phyloP scores from a whole-genome alignment of 495 filamentous ascomycete species.

The Neurospora sp. region DNA sequence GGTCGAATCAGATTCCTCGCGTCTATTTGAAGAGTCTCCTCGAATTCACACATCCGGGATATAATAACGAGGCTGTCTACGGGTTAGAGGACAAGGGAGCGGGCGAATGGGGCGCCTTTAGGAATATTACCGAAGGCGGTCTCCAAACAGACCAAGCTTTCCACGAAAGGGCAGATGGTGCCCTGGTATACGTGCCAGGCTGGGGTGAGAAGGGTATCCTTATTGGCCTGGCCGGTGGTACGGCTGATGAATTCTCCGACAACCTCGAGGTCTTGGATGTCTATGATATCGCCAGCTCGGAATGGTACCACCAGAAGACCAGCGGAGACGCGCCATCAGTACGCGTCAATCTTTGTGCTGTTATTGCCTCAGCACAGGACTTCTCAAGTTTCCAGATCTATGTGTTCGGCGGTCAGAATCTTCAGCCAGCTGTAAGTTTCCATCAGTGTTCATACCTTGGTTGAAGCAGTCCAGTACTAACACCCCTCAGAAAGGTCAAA shows the following conservation, averaged over 20 bases:
- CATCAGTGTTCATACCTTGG: neutral
- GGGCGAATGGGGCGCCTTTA: slow-evolving; percentile 44
- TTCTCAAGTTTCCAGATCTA: slow-evolving; percentile 65
- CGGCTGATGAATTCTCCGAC: slow-evolving; percentile 48
- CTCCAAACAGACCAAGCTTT: slow-evolving; percentile 54
- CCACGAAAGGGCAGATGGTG: slow-evolving; percentile 60
- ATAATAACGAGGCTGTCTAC: slow-evolving; percentile 46
- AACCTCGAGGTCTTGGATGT: slow-evolving; percentile 65
- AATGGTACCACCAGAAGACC: slow-evolving; percentile 71
- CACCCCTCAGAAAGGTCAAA: slow-evolving; percentile 27
- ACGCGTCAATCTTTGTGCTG: slow-evolving; percentile 66
- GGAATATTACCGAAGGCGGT: slow-evolving; percentile 63
- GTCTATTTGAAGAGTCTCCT: slow-evolving; percentile 62
- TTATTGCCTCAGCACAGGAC: slow-evolving; percentile 59
- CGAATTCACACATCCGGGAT: slow-evolving; percentile 65
- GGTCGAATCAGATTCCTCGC: slow-evolving; percentile 48
- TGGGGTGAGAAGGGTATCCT: slow-evolving; percentile 61
- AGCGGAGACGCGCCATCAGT: slow-evolving; percentile 50
- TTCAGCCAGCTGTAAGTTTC: slow-evolving; percentile 41
- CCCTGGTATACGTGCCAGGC: slow-evolving; percentile 60
- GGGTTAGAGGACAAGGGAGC: slow-evolving; percentile 41
- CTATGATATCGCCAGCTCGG: slow-evolving; percentile 63
- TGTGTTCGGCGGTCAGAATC: slow-evolving; percentile 66
- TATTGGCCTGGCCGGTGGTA: slow-evolving; percentile 60
- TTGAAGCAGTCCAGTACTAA: neutral